These are phyloP conservation scores for Aaosphaeria pasadenensis DNA, from an alignment of 2,329 filamentous ascomycete genomes.

Conservation along the genomic window DNA sequence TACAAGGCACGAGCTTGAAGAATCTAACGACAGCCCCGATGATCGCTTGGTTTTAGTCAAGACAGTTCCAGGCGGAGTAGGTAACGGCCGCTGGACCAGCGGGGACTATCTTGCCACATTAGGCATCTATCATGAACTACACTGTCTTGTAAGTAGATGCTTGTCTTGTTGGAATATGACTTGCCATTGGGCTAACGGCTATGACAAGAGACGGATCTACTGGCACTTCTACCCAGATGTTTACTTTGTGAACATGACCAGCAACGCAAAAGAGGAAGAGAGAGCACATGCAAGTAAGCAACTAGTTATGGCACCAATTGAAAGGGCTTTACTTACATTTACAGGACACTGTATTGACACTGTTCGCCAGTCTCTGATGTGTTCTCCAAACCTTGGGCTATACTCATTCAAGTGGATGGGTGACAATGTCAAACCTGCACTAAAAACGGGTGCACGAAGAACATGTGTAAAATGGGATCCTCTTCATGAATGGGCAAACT, in stretches of 20 bases:
- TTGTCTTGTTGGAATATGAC: neutral
- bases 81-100: neutral
- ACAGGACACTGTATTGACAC: neutral
- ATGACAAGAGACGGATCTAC: neutral
- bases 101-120: neutral
- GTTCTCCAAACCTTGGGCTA: neutral
- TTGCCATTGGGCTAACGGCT: too few species aligned
- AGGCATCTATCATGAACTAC: neutral
- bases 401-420: neutral
- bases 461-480: neutral
- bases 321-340: neutral
- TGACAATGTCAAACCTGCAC: neutral
- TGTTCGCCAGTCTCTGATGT: neutral
- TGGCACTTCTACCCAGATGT: neutral
- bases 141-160: neutral
- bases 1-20: neutral
- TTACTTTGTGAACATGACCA: neutral
- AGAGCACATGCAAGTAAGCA: neutral
- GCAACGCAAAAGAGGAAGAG: neutral
- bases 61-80: neutral
- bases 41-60: neutral
- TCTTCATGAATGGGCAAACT: neutral
- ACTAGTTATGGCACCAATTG: neutral
- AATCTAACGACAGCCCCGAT: neutral
- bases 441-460: neutral